These are phyloP conservation scores for Macrophomina phaseolina DNA, from an alignment of 2,329 filamentous ascomycete species.

Conservation along the genomic window DNA sequence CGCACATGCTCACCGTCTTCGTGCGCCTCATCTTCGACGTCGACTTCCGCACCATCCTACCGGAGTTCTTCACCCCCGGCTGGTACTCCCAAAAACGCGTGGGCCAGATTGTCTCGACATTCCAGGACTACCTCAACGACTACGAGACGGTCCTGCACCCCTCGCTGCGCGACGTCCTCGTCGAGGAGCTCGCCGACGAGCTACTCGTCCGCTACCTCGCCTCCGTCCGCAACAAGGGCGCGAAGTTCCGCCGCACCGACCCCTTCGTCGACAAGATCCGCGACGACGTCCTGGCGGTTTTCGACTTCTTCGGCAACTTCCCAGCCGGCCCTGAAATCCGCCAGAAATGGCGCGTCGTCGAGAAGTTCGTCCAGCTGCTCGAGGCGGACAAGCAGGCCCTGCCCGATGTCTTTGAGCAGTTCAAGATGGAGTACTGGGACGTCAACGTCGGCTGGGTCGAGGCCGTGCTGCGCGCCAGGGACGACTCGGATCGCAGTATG, in stretches of 20 bases:
- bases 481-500: conserved; percentile 94
- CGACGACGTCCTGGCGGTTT: conserved; percentile 88
- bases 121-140: conserved; percentile 92
- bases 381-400: conserved; percentile 74
- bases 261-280: conserved; percentile 92
- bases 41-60: conserved; percentile 83
- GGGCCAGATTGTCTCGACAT: conserved; percentile 91
- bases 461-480: conserved; percentile 80
- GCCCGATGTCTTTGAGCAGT: conserved; percentile 77
- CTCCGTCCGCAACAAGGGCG: conserved; percentile 85
- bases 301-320: conserved; percentile 80
- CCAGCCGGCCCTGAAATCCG: conserved; percentile 78
- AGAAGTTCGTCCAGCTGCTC: conserved; percentile 81
- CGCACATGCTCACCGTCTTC: conserved; percentile 89
- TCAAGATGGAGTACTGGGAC: conserved; percentile 92
- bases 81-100: conserved; percentile 91
- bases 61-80: conserved; percentile 85
- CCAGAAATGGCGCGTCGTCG: conserved; percentile 89
- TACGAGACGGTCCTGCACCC: conserved; percentile 85
- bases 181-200: conserved; percentile 92
- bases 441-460: conserved; percentile 95
- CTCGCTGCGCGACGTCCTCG: conserved; percentile 85
- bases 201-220: conserved; percentile 85
- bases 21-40: conserved; percentile 85
- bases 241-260: conserved; percentile 84